phyloP scores from a whole-genome alignment of 176 grass and related monocot genomes.

The Aegilops umbellulata region DNA sequence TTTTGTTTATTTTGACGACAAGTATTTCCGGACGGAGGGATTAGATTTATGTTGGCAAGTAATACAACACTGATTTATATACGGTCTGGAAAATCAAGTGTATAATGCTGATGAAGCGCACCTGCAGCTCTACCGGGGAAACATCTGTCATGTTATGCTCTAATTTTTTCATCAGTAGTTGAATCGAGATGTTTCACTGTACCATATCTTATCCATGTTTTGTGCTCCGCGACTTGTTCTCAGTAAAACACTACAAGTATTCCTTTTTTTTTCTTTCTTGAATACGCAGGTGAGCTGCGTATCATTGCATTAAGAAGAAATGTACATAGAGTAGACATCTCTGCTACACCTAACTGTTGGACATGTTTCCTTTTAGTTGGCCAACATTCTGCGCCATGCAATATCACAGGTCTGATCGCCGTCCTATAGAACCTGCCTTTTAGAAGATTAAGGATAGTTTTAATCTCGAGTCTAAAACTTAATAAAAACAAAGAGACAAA shows the following conservation, averaged over 20 bases:
- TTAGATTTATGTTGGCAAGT: not conserved
- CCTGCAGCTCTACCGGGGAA: not conserved
- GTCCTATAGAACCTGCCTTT: not conserved
- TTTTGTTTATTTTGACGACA: too few relatives aligned
- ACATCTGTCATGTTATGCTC: not conserved
- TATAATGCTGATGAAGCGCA: not conserved
- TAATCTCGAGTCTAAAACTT: not conserved
- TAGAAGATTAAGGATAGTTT: not conserved
- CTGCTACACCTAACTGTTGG: too few relatives aligned
- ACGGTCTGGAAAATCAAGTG: not conserved
- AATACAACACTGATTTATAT: not conserved
- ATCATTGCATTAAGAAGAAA: too few relatives aligned
- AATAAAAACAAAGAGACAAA: not conserved
- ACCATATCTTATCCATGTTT: not conserved
- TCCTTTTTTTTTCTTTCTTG: not conserved
- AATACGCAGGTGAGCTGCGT: too few relatives aligned
- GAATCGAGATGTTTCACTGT: not conserved
- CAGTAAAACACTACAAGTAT: not conserved
- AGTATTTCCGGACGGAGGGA: too few relatives aligned
- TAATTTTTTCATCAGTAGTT: slow-evolving; percentile 1
- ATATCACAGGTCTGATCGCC: too few relatives aligned
- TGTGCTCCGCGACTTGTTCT: not conserved
- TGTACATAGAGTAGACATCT: too few relatives aligned
- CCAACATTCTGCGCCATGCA: too few relatives aligned
- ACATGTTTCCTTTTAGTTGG: too few relatives aligned